Conservation (phyloP, 2,329 filamentous ascomycete genomes). For the Cytospora paraplurivora region DNA sequence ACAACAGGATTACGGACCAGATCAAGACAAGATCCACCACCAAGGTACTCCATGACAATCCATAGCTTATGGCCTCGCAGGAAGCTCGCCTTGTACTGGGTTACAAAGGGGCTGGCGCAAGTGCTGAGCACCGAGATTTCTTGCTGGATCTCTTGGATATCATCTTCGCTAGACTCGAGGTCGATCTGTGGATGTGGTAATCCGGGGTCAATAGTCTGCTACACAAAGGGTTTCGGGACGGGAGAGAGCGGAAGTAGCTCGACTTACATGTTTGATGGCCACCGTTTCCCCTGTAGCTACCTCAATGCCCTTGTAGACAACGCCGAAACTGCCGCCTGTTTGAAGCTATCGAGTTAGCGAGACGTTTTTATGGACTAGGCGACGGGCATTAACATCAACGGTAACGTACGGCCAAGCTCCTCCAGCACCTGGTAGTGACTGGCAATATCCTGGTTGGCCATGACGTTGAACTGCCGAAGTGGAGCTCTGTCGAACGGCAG, state of each 20-base stretch:
- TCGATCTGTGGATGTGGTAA: slow-evolving; percentile 71
- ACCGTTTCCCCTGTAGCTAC: slow-evolving; percentile 88
- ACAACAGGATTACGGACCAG: slow-evolving; percentile 58
- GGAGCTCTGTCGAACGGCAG: slow-evolving; percentile 19
- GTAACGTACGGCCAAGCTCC: slow-evolving; percentile 84
- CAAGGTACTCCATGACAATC: slow-evolving; percentile 99
- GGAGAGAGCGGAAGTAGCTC: neutral
- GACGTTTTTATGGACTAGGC: slow-evolving; percentile 5
- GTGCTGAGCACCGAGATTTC: slow-evolving; percentile 95
- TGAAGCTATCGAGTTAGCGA: slow-evolving; percentile 20
- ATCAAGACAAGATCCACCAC: slow-evolving; percentile 92
- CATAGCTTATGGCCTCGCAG: slow-evolving; percentile 95
- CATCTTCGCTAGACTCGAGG: slow-evolving; percentile 96
- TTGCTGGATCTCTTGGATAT: slow-evolving; percentile 97
- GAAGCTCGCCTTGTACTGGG: slow-evolving; percentile 95
- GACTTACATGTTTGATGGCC: slow-evolving; percentile 89
- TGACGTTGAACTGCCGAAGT: slow-evolving; percentile 36
- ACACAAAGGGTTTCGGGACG: neutral
- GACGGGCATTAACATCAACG: neutral
- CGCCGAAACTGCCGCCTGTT: slow-evolving; percentile 88
- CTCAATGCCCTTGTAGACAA: slow-evolving; percentile 96
- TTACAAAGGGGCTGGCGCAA: slow-evolving; percentile 90
- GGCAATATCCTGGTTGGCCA: slow-evolving; percentile 70
- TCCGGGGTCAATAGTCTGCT: neutral
- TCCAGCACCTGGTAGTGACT: slow-evolving; percentile 92